A percentile compares a stretch with the other conserved stretches of the same genome.
phyloP scores from a whole-genome alignment of 192 early-diverging fungal genomes.

The Podila horticola region DNA sequence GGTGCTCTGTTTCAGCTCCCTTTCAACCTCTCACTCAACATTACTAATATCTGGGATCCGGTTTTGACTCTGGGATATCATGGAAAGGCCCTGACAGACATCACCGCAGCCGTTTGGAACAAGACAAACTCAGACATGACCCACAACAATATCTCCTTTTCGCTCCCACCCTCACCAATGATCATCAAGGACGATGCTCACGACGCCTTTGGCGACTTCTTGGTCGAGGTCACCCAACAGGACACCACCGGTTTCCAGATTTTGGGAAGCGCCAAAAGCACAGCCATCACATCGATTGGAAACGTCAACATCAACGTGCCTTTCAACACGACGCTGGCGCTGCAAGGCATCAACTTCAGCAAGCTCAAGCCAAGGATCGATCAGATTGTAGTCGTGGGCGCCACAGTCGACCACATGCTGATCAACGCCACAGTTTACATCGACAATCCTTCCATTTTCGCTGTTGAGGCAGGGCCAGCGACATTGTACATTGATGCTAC shows the following conservation, averaged over 20 bases:
- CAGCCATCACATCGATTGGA: slow-evolving; percentile 16
- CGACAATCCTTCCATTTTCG: slow-evolving; percentile 37
- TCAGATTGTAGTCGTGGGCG: slow-evolving; percentile 11
- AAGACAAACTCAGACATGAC: slow-evolving; percentile 30
- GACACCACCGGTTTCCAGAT: slow-evolving; percentile 18
- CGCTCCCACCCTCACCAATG: slow-evolving; percentile 21
- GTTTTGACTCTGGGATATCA: slow-evolving; percentile 23
- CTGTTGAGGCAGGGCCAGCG: slow-evolving; percentile 30
- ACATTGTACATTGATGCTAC: slow-evolving; percentile 11
- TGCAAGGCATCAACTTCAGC: slow-evolving; percentile 26
- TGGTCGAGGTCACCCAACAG: slow-evolving; percentile 30
- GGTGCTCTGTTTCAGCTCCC: slow-evolving; percentile 28
- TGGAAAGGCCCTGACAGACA: slow-evolving; percentile 14
- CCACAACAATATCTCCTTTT: slow-evolving; percentile 35
- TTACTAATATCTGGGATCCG: slow-evolving; percentile 28
- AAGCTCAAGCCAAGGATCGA: slow-evolving; percentile 17
- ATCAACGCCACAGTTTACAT: slow-evolving; percentile 33
- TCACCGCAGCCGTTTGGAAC: slow-evolving; percentile 39
- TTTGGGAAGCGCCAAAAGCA: slow-evolving; percentile 26
- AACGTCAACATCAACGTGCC: slow-evolving; percentile 38
- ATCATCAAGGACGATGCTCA: slow-evolving; percentile 15
- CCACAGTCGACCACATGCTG: slow-evolving; percentile 19
- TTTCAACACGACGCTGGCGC: slow-evolving; percentile 30
- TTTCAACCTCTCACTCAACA: slow-evolving; percentile 38
- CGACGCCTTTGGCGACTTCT: slow-evolving; percentile 14